These are phyloP conservation scores for Penicillium sp. DNA, from an alignment of 2,329 filamentous ascomycete genomes.

Conservation along the genomic window DNA sequence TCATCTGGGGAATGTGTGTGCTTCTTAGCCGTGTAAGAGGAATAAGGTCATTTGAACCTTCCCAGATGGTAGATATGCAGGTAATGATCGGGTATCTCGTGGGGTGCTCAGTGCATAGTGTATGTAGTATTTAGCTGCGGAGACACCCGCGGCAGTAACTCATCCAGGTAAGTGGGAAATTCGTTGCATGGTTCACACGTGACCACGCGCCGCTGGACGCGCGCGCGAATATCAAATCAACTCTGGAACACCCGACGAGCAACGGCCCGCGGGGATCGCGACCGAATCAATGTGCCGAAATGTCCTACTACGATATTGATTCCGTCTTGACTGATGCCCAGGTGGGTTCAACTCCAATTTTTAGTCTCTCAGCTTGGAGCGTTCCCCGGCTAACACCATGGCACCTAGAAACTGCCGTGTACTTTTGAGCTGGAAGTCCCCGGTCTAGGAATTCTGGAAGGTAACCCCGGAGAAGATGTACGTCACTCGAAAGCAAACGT, in stretches of 20 bases:
- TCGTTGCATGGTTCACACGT: conserved; percentile 1
- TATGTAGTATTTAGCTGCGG: neutral
- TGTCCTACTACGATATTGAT: conserved; percentile 50
- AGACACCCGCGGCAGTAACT: neutral
- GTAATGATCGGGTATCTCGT: too few species aligned
- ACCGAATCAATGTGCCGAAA: conserved; percentile 19
- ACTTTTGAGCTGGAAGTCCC: conserved; percentile 89
- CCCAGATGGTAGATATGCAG: too few species aligned
- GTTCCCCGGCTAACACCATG: conserved; percentile 12
- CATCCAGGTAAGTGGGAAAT: neutral
- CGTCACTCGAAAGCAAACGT: conserved; percentile 4
- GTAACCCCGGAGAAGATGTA: conserved; percentile 65
- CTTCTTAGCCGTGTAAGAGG: too few species aligned
- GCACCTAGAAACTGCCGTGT: conserved; percentile 80
- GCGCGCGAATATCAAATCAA: conserved; percentile 1
- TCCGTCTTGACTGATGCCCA: conserved; percentile 48
- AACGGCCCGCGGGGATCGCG: conserved; percentile 1
- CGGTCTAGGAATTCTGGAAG: conserved; percentile 83
- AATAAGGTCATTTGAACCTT: too few species aligned
- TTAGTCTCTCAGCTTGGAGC: neutral
- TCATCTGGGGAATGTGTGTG: too few species aligned
- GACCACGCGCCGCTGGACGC: conserved; percentile 14
- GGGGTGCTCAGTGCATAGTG: too few species aligned
- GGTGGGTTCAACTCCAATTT: conserved; percentile 22
- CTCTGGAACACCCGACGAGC: neutral